phyloP scores from a whole-genome alignment of 202 grass and related monocot species.

The Hordeum pubiflorum region DNA sequence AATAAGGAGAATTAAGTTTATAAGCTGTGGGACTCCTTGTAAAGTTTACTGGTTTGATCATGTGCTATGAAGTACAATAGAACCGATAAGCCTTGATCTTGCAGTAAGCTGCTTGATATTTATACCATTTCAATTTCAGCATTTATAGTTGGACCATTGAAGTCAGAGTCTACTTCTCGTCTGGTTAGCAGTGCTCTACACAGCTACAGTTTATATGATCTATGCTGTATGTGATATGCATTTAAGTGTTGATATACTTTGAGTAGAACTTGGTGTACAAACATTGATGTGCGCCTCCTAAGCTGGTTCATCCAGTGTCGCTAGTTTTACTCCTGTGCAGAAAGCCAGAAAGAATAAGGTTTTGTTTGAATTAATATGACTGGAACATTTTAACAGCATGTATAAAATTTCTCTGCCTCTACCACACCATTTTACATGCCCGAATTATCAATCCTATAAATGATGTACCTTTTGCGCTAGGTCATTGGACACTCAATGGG shows the following conservation, averaged over 20 bases:
- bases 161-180: not conserved
- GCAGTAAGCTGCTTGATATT: not conserved
- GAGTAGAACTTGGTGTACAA: not conserved
- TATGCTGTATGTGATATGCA: not conserved
- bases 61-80: not conserved
- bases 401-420: not conserved
- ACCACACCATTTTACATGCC: not conserved
- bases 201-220: not conserved
- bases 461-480: slow-evolving; percentile 30
- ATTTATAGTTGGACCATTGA: not conserved
- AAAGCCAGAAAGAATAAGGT: not conserved
- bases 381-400: not conserved
- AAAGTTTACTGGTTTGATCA: not conserved
- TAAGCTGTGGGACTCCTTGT: not conserved
- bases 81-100: not conserved
- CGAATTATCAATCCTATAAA: not conserved
- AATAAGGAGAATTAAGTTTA: not conserved
- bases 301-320: not conserved
- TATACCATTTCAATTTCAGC: not conserved
- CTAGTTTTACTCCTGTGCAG: not conserved
- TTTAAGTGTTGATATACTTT: not conserved
- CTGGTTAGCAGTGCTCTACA: not conserved
- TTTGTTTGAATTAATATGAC: not conserved
- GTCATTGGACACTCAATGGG: slow-evolving; percentile 95
- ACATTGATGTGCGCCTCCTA: not conserved